Percentiles rank a stretch among this genome's conserved stretches.
Evolutionary conservation across 2,329 filamentous ascomycete species (phyloP).

Genomic region (Aspergillus bombycis): DNA sequence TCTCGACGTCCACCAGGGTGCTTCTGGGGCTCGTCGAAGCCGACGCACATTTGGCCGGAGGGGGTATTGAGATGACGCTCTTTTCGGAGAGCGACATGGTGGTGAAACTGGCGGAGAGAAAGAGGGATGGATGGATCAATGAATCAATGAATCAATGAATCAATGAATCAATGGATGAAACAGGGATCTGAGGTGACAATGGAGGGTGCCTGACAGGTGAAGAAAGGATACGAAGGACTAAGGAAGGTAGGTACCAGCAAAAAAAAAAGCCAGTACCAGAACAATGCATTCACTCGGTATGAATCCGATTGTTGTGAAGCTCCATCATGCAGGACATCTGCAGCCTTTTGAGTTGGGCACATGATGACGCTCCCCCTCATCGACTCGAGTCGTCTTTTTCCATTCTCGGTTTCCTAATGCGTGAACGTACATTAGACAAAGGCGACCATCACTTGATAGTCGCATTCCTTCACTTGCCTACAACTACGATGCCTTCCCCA

Average conservation of each 20-base stretch:
- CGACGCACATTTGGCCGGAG: conserved; percentile 20
- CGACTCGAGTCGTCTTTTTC: too few relatives aligned
- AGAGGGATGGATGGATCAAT: background rate
- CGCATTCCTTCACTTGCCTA: too few relatives aligned
- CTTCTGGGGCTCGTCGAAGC: conserved; percentile 20
- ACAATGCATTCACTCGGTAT: background rate
- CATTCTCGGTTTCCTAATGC: conserved; percentile 16
- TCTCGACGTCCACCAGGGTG: conserved; percentile 25
- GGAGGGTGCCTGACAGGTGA: background rate
- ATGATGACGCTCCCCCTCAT: conserved; percentile 13
- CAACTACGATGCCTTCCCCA: too few relatives aligned
- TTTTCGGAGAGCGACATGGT: conserved; percentile 22
- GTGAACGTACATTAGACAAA: conserved; percentile 22
- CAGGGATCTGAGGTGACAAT: background rate
- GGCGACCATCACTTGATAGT: conserved; percentile 8
- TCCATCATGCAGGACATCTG: conserved; percentile 6
- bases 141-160: background rate
- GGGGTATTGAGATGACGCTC: conserved; percentile 19
- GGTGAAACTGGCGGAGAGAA: background rate
- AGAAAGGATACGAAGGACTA: background rate
- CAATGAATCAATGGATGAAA: too few relatives aligned
- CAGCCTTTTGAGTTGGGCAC: conserved; percentile 23
- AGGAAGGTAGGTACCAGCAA: too few relatives aligned
- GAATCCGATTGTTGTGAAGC: background rate
- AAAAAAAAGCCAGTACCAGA: too few relatives aligned